These are phyloP conservation scores for Globisporangium uncinulatum DNA, from an alignment of 352 stramenopile species.

Conservation along the genomic window DNA sequence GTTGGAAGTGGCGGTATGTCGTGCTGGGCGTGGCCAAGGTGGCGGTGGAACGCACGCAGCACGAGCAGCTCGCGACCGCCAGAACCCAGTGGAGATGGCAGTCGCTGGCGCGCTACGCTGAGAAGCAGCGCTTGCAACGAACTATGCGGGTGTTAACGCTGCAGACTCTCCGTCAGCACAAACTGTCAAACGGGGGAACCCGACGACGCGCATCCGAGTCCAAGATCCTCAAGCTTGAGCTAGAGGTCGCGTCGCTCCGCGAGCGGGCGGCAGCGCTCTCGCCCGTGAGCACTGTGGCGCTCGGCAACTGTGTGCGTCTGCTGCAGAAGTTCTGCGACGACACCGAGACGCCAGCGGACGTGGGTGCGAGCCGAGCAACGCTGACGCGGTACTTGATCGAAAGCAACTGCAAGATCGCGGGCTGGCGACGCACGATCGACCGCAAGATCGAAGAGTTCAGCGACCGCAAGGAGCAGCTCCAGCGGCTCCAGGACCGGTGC, in stretches of 20 bases:
- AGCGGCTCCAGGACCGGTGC: conserved; percentile 32
- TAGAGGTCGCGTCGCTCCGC: conserved; percentile 8
- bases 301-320: conserved; percentile 41
- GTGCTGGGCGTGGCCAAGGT: background rate
- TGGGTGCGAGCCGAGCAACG: conserved; percentile 6
- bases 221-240: conserved; percentile 18
- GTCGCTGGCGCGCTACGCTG: conserved; percentile 11
- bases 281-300: conserved; percentile 22
- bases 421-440: conserved; percentile 41
- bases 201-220: conserved; percentile 8
- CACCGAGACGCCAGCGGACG: conserved; percentile 10
- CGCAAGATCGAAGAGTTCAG: conserved; percentile 37
- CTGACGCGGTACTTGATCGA: conserved; percentile 29
- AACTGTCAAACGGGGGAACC: background rate
- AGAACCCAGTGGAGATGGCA: conserved; percentile 17
- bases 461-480: conserved; percentile 35
- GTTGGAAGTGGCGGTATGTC: background rate
- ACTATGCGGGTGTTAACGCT: conserved; percentile 9
- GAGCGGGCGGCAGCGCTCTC: conserved; percentile 9
- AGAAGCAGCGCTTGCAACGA: conserved; percentile 15
- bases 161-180: conserved; percentile 1
- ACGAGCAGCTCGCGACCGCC: background rate
- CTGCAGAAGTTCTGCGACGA: conserved; percentile 39
- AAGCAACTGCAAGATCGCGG: conserved; percentile 39
- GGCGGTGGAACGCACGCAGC: background rate